Base-by-base conservation (phyloP, 306 rosid genomes). In the Hylodesmum podocarpum region DNA sequence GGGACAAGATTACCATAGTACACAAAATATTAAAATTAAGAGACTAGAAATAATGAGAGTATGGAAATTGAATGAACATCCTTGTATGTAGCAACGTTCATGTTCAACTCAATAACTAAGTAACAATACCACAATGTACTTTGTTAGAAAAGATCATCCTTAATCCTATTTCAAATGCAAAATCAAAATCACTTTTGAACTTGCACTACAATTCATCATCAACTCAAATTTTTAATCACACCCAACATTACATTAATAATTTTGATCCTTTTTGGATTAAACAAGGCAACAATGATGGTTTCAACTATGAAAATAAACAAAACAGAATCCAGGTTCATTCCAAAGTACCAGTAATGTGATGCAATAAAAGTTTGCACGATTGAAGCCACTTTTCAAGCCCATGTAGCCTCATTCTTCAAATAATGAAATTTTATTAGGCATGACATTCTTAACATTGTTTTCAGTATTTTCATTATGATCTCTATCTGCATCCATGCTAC, bases 371-470 rank as follows among this genome's bases (percentile, higher is more conserved):
- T 80, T 98, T 92, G 70, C 89, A 87, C 80, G 92, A 75, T 68
- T 92, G 93, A 86, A 96, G 98, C 99, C 99, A 92, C 72, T 91
- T 96, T 78, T 96, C 99, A 82, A 92, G 90, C 73, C 99, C 99
- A 19, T 89, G 96, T 78, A 96, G 87, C 84, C 99, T 91, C 72
- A 96, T 82, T 96, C 99, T 89, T 96, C 99, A 8, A 98, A 96
- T 72, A 96, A 77, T 61, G 99, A 96, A 72, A 96, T 96, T 83
- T 92, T 98, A 86, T 91, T 87, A 51, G 98, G 97, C 68, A 91
- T 78, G 67, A 79, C 92, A 83, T 92, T 88, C 70, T 89, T 98
- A 81, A 89, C 90, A 87, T 97, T 89, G 69, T 85, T 84, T 78
- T 92, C 98, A 57, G 97, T 87, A 78, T 96, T 92, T 84, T 91